These are phyloP conservation scores for Panaeolus cyanescens DNA, from an alignment of 768 basidiomycete species.

Conservation along the genomic window DNA sequence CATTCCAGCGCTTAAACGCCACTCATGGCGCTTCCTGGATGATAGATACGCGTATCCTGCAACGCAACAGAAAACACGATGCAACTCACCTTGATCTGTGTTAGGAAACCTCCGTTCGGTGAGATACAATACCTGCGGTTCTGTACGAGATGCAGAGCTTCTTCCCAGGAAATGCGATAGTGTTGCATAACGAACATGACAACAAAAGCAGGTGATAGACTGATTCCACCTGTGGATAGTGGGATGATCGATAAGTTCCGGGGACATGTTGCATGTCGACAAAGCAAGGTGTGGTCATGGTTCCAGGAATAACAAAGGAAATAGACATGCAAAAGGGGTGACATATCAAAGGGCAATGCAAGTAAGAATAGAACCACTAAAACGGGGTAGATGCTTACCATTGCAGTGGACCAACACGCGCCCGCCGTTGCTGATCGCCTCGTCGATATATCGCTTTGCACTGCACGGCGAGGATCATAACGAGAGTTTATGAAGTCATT, in stretches of 20 bases:
- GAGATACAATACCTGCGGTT: slow-evolving; percentile 93
- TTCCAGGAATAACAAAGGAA: neutral
- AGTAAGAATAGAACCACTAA: neutral
- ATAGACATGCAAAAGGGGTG: neutral
- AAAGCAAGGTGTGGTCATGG: slow-evolving; percentile 51
- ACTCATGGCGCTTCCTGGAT: neutral
- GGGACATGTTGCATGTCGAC: neutral
- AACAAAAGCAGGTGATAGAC: slow-evolving; percentile 84
- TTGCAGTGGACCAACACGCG: slow-evolving; percentile 90
- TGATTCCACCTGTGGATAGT: slow-evolving; percentile 69
- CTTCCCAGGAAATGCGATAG: slow-evolving; percentile 81
- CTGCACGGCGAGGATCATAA: slow-evolving; percentile 34
- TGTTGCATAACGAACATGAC: slow-evolving; percentile 94
- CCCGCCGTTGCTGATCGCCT: slow-evolving; percentile 62
- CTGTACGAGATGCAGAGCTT: slow-evolving; percentile 85
- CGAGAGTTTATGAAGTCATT: neutral
- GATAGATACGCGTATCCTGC: neutral
- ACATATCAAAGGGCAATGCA: neutral
- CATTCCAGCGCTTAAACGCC: neutral
- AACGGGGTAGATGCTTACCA: slow-evolving; percentile 23
- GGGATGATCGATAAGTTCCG: neutral
- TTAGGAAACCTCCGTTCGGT: slow-evolving; percentile 88
- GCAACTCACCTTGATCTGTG: slow-evolving; percentile 79
- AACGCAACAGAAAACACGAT: neutral
- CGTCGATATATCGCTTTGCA: slow-evolving; percentile 75